A percentile compares a stretch with the other conserved stretches of the same genome.
phyloP scores from a whole-genome alignment of 1,284 basidiomycete genomes.

The Leccinum insolens region DNA sequence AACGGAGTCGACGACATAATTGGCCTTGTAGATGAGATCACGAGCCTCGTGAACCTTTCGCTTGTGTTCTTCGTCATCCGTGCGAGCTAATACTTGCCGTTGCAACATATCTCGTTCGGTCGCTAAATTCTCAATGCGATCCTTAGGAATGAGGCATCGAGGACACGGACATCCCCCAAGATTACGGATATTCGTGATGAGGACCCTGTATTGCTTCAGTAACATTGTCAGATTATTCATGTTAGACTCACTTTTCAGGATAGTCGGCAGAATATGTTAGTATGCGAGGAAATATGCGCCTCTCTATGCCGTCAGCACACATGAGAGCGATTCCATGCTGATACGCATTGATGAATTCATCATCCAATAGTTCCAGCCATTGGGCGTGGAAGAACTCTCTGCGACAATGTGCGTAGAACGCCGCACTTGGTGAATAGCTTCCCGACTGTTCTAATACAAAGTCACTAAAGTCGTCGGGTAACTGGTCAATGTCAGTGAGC shows the following conservation, averaged over 20 bases:
- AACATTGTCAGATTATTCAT: background rate
- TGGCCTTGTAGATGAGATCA: background rate
- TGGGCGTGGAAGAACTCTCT: background rate
- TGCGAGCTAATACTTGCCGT: background rate
- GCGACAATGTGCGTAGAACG: background rate
- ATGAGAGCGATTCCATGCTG: background rate
- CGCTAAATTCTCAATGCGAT: background rate
- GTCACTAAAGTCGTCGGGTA: background rate
- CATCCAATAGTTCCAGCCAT: background rate
- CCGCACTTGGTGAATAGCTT: background rate
- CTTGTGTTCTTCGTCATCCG: background rate
- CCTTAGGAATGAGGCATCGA: background rate
- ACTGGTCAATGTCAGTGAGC: background rate
- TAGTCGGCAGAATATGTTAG: background rate
- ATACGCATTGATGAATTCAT: background rate
- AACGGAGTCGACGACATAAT: background rate
- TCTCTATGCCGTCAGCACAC: background rate
- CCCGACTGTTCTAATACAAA: background rate
- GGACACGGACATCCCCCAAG: background rate
- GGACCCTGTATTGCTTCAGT: background rate
- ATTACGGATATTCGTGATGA: background rate
- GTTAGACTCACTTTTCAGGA: background rate
- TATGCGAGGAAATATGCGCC: background rate
- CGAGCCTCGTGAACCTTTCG: background rate
- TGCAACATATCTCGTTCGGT: background rate